A percentile compares a stretch with the other conserved stretches of the same genome.
phyloP scores from a whole-genome alignment of 371 early-diverging fungal genomes.

The Saksenaea oblongispora region DNA sequence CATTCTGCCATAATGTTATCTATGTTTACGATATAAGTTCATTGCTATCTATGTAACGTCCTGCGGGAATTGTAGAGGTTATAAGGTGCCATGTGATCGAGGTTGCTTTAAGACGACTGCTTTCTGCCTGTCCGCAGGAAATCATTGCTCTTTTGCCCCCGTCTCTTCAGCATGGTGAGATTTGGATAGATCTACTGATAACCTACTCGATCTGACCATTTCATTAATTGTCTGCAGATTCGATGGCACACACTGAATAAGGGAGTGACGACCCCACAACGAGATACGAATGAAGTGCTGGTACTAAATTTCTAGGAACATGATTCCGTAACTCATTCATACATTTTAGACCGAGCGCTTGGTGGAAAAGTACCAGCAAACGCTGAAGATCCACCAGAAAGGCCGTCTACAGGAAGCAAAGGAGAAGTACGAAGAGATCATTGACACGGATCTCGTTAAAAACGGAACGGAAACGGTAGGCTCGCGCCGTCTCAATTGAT shows the following conservation, averaged over 20 bases:
- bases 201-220: not conserved
- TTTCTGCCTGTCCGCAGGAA: no score
- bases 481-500: not conserved
- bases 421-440: constrained; percentile 42
- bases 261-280: constrained; percentile 19
- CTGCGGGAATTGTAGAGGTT: no score
- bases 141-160: not conserved
- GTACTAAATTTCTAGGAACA: constrained; percentile 3
- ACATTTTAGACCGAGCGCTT: constrained; percentile 49
- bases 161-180: not conserved
- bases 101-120: no score
- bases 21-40: no score
- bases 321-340: not conserved
- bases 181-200: not conserved
- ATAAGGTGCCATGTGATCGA: no score
- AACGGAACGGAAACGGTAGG: constrained; percentile 37
- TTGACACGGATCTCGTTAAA: constrained; percentile 46
- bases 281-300: constrained; percentile 36
- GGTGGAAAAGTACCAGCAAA: constrained; percentile 48
- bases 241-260: constrained; percentile 40
- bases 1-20: no score
- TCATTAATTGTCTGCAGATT: constrained; percentile 6
- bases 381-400: constrained; percentile 52
- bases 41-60: no score
- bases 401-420: constrained; percentile 44